A percentile compares a stretch with the other conserved stretches of the same genome.
phyloP scores from a whole-genome alignment of 2,329 filamentous ascomycete species.

The Canariomyces notabilis region DNA sequence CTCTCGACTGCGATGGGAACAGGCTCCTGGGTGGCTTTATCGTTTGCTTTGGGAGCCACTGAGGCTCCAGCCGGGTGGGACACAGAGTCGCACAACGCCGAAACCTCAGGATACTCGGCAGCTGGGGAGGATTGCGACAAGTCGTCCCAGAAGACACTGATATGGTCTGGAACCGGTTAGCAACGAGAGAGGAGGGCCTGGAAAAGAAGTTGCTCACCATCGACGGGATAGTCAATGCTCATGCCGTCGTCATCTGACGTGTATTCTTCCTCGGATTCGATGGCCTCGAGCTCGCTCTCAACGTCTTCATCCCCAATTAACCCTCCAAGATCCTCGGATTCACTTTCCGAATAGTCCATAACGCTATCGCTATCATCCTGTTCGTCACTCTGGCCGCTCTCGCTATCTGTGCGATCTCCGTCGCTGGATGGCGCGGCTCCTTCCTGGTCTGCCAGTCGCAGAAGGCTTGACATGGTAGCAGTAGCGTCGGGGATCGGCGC shows the following conservation, averaged over 20 bases:
- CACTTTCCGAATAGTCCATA: conserved; percentile 2
- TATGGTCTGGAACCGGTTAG: conserved; percentile 3
- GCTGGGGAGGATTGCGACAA: neutral
- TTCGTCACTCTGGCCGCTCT: neutral
- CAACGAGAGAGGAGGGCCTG: no score
- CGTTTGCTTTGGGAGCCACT: neutral
- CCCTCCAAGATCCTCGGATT: neutral
- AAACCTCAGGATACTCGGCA: conserved; percentile 2
- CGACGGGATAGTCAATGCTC: neutral
- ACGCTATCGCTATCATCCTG: neutral
- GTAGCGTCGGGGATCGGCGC: neutral
- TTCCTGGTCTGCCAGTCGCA: neutral
- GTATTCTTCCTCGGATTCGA: conserved; percentile 1
- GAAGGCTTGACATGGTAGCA: neutral
- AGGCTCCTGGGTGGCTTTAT: neutral
- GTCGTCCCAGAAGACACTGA: neutral
- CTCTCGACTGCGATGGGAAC: conserved; percentile 7
- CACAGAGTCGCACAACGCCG: neutral
- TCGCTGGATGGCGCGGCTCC: neutral
- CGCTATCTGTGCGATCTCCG: conserved; percentile 1
- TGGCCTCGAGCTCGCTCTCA: neutral
- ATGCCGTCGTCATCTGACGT: conserved; percentile 3
- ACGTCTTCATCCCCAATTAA: neutral
- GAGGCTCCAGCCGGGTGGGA: neutral
- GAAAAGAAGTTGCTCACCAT: neutral